phyloP scores from a whole-genome alignment of 108 stramenopile genomes.

The Asterionellopsis glacialis region DNA sequence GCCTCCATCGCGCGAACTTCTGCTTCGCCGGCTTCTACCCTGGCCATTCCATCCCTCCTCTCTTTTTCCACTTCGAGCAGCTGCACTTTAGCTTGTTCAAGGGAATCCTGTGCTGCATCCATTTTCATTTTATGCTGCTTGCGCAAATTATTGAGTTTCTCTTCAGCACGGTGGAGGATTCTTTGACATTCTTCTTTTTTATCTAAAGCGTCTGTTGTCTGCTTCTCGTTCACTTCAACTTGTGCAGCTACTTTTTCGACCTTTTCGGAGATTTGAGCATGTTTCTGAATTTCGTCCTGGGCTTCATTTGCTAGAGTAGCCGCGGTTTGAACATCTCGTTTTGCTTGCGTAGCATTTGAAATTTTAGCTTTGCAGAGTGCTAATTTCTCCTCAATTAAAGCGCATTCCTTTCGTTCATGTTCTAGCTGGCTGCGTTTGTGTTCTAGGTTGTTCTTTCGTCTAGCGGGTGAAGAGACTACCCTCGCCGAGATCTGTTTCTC shows the following conservation, averaged over 20 bases:
- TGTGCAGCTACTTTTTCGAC: slow-evolving; percentile 32
- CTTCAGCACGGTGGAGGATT: slow-evolving; percentile 30
- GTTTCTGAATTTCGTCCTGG: slow-evolving; percentile 37
- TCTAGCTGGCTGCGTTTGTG: slow-evolving; percentile 18
- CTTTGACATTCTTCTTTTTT: slow-evolving; percentile 25
- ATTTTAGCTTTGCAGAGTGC: slow-evolving; percentile 20
- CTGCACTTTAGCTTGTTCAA: slow-evolving; percentile 40
- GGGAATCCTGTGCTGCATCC: slow-evolving; percentile 45
- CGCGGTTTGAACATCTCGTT: slow-evolving; percentile 28
- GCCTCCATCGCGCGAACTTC: slow-evolving; percentile 51
- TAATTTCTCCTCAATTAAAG: slow-evolving; percentile 20
- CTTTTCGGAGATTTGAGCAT: slow-evolving; percentile 23
- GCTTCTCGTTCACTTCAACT: slow-evolving; percentile 32
- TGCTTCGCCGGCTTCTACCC: slow-evolving; percentile 66
- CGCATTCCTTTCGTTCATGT: slow-evolving; percentile 40
- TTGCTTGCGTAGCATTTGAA: slow-evolving; percentile 15
- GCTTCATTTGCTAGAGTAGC: slow-evolving; percentile 24
- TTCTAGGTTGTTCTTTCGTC: slow-evolving; percentile 25
- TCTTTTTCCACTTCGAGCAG: slow-evolving; percentile 73
- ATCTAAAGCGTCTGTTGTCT: slow-evolving; percentile 24
- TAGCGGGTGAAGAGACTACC: slow-evolving; percentile 74
- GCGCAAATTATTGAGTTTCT: slow-evolving; percentile 30
- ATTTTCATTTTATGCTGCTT: slow-evolving; percentile 48
- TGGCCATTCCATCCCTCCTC: slow-evolving; percentile 67
- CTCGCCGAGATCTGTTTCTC: slow-evolving; percentile 56